Evolutionary conservation across 768 basidiomycete genomes (phyloP), one percentile per base, ranked within the genome.

Genomic region (Boletales sp.): DNA sequence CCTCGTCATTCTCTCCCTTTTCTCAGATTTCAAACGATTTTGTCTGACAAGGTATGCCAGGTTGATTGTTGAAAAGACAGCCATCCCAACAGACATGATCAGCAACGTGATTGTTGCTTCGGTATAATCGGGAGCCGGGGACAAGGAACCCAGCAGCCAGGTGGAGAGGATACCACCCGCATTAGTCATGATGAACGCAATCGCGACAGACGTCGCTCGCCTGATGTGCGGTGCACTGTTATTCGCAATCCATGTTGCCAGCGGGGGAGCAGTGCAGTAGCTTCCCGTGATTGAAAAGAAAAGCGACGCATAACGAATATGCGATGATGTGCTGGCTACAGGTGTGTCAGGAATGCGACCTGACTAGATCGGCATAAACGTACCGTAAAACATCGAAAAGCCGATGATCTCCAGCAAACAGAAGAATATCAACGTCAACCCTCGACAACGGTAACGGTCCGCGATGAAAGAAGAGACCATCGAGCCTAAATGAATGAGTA

Each of bases 181-280:
- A 57, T 84, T 82, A 13, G 76, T 78, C 71, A 77, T 70, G 52
- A 76, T 79, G 50, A 80, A 79, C 1, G 72, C 71, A 14, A 82
- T 67, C 11, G 81, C 82, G 42, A 84, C 73, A 21, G 76, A 71
- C 1, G 82, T 83, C 2, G 82, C 84, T 6, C 83, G 76, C 31
- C 81, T 70, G 25, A 70, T 65, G 52, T 82, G 74, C 0, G 83
- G 83, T 7, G 78, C 69, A 5, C 78, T 72, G 63, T 85, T 86
- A 64, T 85, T 84, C 14, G 81, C 74, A 41, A 73, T 66, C 84
- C 84, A 86, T 0, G 83, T 75, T 2, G 72, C 73, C n/a, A 81
- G 59, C 0, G 81, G 69, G 0, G 83, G 81, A 2, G 76, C 78
- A 1, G 72, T 61, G 32, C 73, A 65, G 61, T 81, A 83, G 0